Conservation (phyloP, 2,329 filamentous ascomycete genomes). For the Leptoxyphium fumago region DNA sequence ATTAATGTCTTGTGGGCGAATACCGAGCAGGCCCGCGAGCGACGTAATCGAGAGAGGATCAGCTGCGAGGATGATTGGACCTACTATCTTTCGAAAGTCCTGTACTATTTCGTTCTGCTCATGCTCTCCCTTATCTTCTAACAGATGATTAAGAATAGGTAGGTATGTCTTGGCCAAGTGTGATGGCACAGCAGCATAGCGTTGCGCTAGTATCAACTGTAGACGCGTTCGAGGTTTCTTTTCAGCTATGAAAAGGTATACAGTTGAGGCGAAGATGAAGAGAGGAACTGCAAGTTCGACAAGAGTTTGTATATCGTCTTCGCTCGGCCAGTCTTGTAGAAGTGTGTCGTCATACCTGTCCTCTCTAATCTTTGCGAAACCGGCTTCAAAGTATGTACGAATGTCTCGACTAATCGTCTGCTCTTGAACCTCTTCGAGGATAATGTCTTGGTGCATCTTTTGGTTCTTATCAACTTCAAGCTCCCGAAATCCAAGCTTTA, state of each 20-base stretch:
- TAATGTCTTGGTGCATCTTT: constrained; percentile 6
- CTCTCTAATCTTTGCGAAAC: constrained; percentile 6
- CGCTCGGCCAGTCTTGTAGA: constrained; percentile 9
- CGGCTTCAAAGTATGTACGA: constrained; percentile 7
- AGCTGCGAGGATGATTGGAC: constrained; percentile 9
- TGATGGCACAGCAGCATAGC: not conserved
- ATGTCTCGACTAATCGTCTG: constrained; percentile 17
- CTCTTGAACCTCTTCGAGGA: constrained; percentile 9
- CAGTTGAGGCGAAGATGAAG: constrained; percentile 18
- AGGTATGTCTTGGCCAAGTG: not conserved
- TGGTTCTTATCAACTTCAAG: constrained; percentile 4
- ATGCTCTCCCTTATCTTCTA: not conserved
- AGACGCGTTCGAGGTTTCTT: constrained; percentile 1
- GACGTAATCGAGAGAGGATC: constrained; percentile 8
- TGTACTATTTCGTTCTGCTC: constrained; percentile 1
- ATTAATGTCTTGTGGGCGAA: not conserved
- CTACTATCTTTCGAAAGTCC: constrained; percentile 9
- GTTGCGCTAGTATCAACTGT: not conserved
- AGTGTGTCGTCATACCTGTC: constrained; percentile 3
- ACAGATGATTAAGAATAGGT: constrained; percentile 1
- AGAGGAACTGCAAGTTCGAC: constrained; percentile 13
- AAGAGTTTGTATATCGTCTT: constrained; percentile 8
- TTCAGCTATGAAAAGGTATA: constrained; percentile 16
- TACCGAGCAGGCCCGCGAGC: constrained; percentile 10
- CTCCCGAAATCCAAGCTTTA: constrained; percentile 8